These are phyloP conservation scores for Ceratocystis papillata DNA, from an alignment of 2,329 filamentous ascomycete species.

Conservation along the genomic window DNA sequence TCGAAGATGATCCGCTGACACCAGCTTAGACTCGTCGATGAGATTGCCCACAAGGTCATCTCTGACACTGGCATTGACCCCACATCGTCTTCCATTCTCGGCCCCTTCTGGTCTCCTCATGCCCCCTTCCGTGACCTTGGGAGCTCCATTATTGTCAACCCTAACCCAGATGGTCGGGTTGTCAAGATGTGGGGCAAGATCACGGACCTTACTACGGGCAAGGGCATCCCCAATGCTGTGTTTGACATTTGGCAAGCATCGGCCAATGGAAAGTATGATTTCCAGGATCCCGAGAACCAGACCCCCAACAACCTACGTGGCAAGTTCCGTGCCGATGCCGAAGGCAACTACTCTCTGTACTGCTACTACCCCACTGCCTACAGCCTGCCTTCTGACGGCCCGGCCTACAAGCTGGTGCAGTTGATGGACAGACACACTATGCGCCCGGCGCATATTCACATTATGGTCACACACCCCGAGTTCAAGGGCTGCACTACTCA, in stretches of 20 bases:
- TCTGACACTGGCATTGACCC: constrained; percentile 51
- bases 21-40: constrained; percentile 46
- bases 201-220: constrained; percentile 52
- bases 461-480: constrained; percentile 48
- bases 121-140: constrained; percentile 61
- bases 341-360: constrained; percentile 63
- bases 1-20: background rate
- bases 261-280: constrained; percentile 65
- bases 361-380: constrained; percentile 65
- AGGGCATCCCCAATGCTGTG: constrained; percentile 55
- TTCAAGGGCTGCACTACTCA: constrained; percentile 66
- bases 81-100: constrained; percentile 66
- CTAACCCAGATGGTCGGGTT: constrained; percentile 46
- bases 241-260: constrained; percentile 72
- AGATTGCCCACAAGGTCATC: constrained; percentile 54
- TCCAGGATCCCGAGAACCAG: constrained; percentile 63
- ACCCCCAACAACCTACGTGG: constrained; percentile 63
- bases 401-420: constrained; percentile 34
- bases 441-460: constrained; percentile 42
- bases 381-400: constrained; percentile 55
- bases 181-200: constrained; percentile 60
- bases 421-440: constrained; percentile 41
- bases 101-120: constrained; percentile 67
- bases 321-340: constrained; percentile 60
- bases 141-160: constrained; percentile 54